Evolutionary conservation across 345 rosid genomes (phyloP).

Genomic region (Euphorbia pulcherrima): DNA sequence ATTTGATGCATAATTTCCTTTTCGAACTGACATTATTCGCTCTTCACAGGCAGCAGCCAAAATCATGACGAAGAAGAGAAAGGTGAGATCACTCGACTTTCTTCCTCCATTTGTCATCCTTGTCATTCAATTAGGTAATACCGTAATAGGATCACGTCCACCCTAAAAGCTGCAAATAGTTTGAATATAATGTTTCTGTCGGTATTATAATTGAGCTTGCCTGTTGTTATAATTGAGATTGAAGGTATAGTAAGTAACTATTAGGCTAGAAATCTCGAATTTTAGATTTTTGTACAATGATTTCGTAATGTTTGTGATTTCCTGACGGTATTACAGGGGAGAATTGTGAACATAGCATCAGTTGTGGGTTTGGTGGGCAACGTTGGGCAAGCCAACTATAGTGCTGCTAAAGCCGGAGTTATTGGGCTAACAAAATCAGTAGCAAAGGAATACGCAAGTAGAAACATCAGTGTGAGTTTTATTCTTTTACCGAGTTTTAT

Average conservation of each 20-base stretch:
- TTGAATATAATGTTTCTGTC: neutral
- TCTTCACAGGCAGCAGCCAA: slow-evolving; percentile 83
- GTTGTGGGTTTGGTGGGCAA: slow-evolving; percentile 96
- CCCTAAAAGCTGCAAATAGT: neutral
- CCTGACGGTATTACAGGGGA: slow-evolving; percentile 47
- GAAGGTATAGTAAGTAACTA: neutral
- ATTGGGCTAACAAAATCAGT: slow-evolving; percentile 80
- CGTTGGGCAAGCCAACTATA: slow-evolving; percentile 93
- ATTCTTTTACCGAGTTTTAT: slow-evolving; percentile 9
- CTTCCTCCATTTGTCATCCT: no score
- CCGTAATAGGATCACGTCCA: no score
- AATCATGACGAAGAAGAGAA: slow-evolving; percentile 93
- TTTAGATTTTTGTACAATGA: neutral
- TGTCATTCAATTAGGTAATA: neutral
- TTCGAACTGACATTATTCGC: slow-evolving; percentile 26
- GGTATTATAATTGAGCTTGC: neutral
- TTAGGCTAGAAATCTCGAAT: neutral
- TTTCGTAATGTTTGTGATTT: neutral
- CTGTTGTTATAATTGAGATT: neutral
- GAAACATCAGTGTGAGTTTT: slow-evolving; percentile 80
- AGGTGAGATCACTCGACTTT: no score
- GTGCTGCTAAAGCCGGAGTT: slow-evolving; percentile 98
- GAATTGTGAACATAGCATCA: slow-evolving; percentile 79
- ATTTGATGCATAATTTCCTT: slow-evolving; percentile 12
- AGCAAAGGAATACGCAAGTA: slow-evolving; percentile 87